Base-by-base conservation (phyloP, 371 early-diverging fungal genomes). In the Mortierella sp. region DNA sequence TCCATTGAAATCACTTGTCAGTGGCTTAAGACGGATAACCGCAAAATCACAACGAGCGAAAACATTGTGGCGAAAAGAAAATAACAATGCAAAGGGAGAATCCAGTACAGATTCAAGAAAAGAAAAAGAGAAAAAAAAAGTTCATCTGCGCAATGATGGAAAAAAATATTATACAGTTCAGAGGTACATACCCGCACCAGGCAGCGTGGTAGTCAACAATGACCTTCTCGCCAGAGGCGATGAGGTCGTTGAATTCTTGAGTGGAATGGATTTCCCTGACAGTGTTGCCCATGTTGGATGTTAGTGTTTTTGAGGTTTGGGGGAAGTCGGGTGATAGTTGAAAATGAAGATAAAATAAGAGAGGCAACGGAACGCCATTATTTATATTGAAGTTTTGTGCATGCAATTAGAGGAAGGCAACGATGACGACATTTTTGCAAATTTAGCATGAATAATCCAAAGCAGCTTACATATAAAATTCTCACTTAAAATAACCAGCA, bases 181-280 rank as follows among this genome's bases (percentile, higher is more conserved):
- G 47, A 45, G 58, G 37, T 31, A 73, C 79, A 58, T 78, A 78
- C 79, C 80, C 80, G 81, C 88, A 93, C 93, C 93, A 92, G 70
- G 78, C 82, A 62, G 93, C 93, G 62, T 85, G 77, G 84, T 88
- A 93, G 72, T 93, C 92, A 51, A 93, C 86, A 56, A 88, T 83
- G 72, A 89, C 89, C 85, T 83, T 76, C 61, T 63, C 62, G 67
- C 67, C 67, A 9, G 69, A 63, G 26, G 1, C 15, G 22, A 76
- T 64, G 60, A 72, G 67, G 34, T 66, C 63, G 61, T 75, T 68
- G 73, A 59, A 67, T 22, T 69, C 72, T 1, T 34, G 56, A n/a
- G 67, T 47, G 67, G 74, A 59, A 6, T 40, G 19, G 59, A 78
- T 68, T 49, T 22, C 58, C 47, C 43, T 63, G 57, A 73, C 61